These are phyloP conservation scores for Chytriomyces hyalinus DNA, from an alignment of 192 early-diverging fungal genomes.

Conservation along the genomic window DNA sequence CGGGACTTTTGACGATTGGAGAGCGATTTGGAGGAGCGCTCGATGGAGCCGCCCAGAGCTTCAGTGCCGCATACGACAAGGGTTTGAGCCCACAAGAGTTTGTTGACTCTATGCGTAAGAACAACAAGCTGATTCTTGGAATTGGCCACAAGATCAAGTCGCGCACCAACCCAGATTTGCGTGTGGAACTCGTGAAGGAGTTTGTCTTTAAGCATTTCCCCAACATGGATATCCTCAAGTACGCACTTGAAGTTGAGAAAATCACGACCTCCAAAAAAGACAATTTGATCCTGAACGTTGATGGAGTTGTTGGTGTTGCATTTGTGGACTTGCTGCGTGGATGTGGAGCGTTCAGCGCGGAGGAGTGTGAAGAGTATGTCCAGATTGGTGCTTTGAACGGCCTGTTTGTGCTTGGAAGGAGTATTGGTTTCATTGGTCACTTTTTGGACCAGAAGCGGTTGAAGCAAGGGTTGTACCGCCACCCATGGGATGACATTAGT, in stretches of 20 bases:
- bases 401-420: conserved; percentile 92
- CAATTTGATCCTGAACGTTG: conserved; percentile 79
- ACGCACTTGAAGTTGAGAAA: conserved; percentile 90
- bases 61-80: conserved; percentile 92
- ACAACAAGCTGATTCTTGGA: conserved; percentile 96
- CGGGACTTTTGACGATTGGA: conserved; percentile 96
- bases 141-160: conserved; percentile 99
- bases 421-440: conserved; percentile 97
- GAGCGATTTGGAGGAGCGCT: conserved; percentile 97
- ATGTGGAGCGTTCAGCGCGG: conserved; percentile 88
- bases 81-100: conserved; percentile 91
- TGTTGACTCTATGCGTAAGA: conserved; percentile 91
- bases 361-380: conserved; percentile 96
- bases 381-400: conserved; percentile 94
- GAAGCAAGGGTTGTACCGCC: conserved; percentile 98
- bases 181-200: conserved; percentile 93
- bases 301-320: conserved; percentile 91
- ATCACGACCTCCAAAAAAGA: conserved; percentile 99
- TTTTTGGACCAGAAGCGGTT: conserved; percentile 97
- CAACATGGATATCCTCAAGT: conserved; percentile 84
- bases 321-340: conserved; percentile 94
- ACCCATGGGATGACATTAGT: conserved; percentile 97
- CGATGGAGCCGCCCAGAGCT: conserved; percentile 93
- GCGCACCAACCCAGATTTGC: conserved; percentile 96
- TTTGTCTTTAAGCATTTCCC: conserved; percentile 91